phyloP scores from a whole-genome alignment of 768 basidiomycete genomes.

The Hericium rajendrae region DNA sequence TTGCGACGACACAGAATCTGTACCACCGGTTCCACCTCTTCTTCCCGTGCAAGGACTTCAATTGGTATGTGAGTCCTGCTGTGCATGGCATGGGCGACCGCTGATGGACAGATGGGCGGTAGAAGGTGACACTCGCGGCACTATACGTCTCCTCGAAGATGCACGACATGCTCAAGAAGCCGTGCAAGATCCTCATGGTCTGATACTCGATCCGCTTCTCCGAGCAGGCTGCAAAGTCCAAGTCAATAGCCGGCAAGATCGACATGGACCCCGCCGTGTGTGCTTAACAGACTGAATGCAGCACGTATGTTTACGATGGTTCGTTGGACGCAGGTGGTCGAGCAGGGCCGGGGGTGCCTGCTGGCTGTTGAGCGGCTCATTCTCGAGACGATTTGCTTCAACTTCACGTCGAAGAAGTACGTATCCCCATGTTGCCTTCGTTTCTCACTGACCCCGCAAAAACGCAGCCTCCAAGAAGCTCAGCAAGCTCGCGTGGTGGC shows the following conservation, averaged over 20 bases:
- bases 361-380: constrained; percentile 85
- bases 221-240: constrained; percentile 80
- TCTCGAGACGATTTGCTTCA: constrained; percentile 93
- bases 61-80: constrained; percentile 45
- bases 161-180: constrained; percentile 98
- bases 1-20: constrained; percentile 87
- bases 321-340: constrained; percentile 49
- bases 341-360: constrained; percentile 75
- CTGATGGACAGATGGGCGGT: not conserved
- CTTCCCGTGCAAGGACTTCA: constrained; percentile 89
- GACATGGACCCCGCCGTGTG: constrained; percentile 76
- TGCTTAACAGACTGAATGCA: not conserved
- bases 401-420: constrained; percentile 74
- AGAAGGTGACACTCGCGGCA: constrained; percentile 85
- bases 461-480: constrained; percentile 60
- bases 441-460: not conserved
- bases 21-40: constrained; percentile 96
- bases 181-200: constrained; percentile 82
- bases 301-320: not conserved
- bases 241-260: constrained; percentile 71
- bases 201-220: constrained; percentile 83
- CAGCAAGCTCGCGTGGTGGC: constrained; percentile 81
- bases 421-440: not conserved
- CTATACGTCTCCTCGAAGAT: constrained; percentile 95
- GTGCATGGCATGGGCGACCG: not conserved